Evolutionary conservation across 257 asterid species (phyloP), one percentile per base, ranked within the genome.

Genomic region (Nicotiana attenuata): DNA sequence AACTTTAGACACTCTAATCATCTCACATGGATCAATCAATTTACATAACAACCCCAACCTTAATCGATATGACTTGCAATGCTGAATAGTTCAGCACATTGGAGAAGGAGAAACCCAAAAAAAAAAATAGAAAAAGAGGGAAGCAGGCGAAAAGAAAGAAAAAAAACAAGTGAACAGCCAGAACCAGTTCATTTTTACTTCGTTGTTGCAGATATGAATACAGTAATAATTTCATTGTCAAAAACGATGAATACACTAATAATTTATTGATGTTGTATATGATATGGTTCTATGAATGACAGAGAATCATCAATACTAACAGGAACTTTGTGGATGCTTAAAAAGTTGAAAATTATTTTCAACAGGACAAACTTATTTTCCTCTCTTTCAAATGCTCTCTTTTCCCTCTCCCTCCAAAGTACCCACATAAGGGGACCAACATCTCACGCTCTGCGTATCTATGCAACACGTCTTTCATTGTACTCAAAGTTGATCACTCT

Each of bases 1-100:
- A 71, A 20, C 10, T 73, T 73, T 73, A 73, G 79, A 47, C 24
- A 57, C 19, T 50, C 61, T 47, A 73, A 73, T 73, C 61, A 5
- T 24, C 63, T 47, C 79, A 50, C 79, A 73, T 73, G 79, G 61
- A 73, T 47, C 45, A 24, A 73, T 35, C 57, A 69, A 69, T 38
- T 69, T 20, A 38, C 33, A 69, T 69, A 69, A 41, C 77, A 69
- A 47, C 38, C 29, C 55, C 5, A 16, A 67, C 76, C 76, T 35
- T 67, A 35, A 67, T 35, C n/a, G 77, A 69, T 69, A 69, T 41
- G 77, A 20, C 29, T 10, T n/a, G 56, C 56, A 68, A 69, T 16
- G 11, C 33, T 11, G 45, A 69, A 41, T 13, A 69, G 57, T 69
- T 69, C 77, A 38, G 77, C 77, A 69, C 77, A 20, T 38, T 69